Evolutionary conservation across 805 yeast species (phyloP), one percentile per base, ranked within the genome.

Genomic region (Suhomyces sp.): DNA sequence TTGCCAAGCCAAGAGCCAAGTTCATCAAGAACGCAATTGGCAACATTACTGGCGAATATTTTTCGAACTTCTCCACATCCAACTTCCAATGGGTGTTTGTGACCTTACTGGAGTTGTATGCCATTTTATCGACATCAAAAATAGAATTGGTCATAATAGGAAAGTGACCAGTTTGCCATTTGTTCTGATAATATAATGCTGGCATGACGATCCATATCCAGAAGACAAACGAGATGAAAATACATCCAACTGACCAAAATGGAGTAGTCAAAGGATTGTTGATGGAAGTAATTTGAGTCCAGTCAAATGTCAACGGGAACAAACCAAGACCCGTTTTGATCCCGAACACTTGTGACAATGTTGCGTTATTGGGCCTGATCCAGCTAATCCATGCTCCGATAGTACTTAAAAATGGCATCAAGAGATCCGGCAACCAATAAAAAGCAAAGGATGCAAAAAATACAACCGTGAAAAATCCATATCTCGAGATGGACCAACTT

Each of bases 331-430:
- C 73, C 7, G 53, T 44, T 7, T 46, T 44, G 5, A 61, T 49
- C 5, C 73, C 73, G 26, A 68, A 64, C 26, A 69, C 54, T 10
- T 55, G 61, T 13, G 64, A 62, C 40, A 69, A 56, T 7, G 55
- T 59, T 10, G 52, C 35, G 35, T 67, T 67, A 15, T 58, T 51
- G 7, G 70, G 70, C 5, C 56, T 49, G 31, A 67, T 67, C 71
- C 71, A 67, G 2, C 63, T 61, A 52, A 67, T 60, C 70, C 70
- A 67, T 2, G 52, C 56, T 48, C 65, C 66, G 50, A 67, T 66
- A 2, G 49, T 53, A 5, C 70, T 64, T 10, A 66, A 54, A 4
- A 65, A 67, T 15, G 54, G 53, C 52, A 65, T 61, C 15, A 67
- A 51, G 46, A 62, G 66, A 42, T 64, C 54, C 2, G 71, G 71